Conservation (phyloP, 805 yeast species). For the Ogataea haglerorum region DNA sequence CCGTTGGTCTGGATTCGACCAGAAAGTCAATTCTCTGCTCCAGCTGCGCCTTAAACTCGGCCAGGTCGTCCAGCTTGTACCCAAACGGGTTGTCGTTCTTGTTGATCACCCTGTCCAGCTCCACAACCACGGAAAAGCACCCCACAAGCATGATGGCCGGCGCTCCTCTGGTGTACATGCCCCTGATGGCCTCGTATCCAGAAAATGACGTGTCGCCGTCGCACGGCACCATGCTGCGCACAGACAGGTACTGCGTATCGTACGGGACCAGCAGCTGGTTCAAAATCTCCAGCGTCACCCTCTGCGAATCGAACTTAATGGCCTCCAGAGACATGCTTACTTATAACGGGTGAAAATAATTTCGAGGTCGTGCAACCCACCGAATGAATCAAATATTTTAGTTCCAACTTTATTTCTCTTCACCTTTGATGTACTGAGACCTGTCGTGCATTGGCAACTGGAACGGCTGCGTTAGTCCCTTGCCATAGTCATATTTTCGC, state of each 20-base stretch:
- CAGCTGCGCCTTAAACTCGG: conserved; percentile 37
- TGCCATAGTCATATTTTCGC: no score
- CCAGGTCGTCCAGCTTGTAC: conserved; percentile 19
- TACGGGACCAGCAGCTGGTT: conserved; percentile 87
- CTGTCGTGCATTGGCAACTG: conserved; percentile 1
- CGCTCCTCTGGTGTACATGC: conserved; percentile 96
- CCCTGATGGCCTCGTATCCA: conserved; percentile 78
- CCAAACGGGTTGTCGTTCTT: conserved; percentile 28
- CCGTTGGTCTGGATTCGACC: conserved; percentile 86
- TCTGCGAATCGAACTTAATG: conserved; percentile 54
- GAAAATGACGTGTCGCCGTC: conserved; percentile 60
- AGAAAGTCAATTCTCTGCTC: conserved; percentile 56
- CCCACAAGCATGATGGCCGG: conserved; percentile 98
- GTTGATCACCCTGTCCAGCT: conserved; percentile 39
- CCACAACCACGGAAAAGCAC: conserved; percentile 77
- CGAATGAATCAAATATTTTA: not conserved
- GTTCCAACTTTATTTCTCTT: not conserved
- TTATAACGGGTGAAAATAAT: not conserved
- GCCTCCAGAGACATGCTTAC: conserved; percentile 51
- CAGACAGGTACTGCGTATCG: conserved; percentile 61
- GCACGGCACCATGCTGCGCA: conserved; percentile 50
- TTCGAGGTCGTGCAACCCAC: conserved; percentile 5
- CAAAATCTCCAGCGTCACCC: conserved; percentile 52
- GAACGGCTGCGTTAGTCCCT: not conserved
- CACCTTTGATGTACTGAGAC: conserved; percentile 4